Base-by-base conservation (phyloP, 371 early-diverging fungal genomes). In the Mycotypha africana region DNA sequence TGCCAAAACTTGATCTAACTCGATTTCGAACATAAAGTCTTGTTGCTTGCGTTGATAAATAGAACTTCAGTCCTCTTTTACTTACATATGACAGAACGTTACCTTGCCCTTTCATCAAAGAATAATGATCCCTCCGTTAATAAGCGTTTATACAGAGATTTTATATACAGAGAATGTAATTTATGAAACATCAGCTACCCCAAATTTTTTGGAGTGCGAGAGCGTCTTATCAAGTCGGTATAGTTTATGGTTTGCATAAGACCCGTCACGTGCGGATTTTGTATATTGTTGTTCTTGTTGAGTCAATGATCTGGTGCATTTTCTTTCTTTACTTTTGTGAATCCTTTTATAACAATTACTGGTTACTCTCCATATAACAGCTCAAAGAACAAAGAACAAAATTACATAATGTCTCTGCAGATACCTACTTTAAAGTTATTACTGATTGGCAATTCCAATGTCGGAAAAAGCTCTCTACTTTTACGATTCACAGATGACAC, bases 381-480 rank as follows among this genome's bases (percentile, higher is more conserved):
- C n/a, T n/a, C n/a, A n/a, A n/a, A n/a, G n/a, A n/a, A n/a, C n/a
- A n/a, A n/a, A n/a, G n/a, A n/a, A n/a, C n/a, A 21, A 17, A 35
- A 30, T 38, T 38, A 30, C 17, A n/a, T 35, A 14, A 54, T 54
- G 54, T 47, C 53, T 34, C 55, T 49, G 16, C 49, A 42, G 40
- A 21, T 49, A 16, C 63, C 88, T 19, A 95, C 95, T 4, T 90
- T 99, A 64, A 99, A 99, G 60, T 76, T 98, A 34, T 79, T 99
- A 23, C 81, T 99, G 31, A 96, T 99, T 63, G 99, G 99, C 42
- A 98, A 99, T 74, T 92, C 93, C 30, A 95, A 94, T 38, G 97
- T 98, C 9, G 99, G 99, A 38, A 99, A 99, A 69, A 95, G 96
- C 28, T 93, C 92, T 23, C 65, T 99, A 26, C 80, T 99, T 30